phyloP scores from a whole-genome alignment of 2,329 filamentous ascomycete genomes.

The Fusarium domesticum region DNA sequence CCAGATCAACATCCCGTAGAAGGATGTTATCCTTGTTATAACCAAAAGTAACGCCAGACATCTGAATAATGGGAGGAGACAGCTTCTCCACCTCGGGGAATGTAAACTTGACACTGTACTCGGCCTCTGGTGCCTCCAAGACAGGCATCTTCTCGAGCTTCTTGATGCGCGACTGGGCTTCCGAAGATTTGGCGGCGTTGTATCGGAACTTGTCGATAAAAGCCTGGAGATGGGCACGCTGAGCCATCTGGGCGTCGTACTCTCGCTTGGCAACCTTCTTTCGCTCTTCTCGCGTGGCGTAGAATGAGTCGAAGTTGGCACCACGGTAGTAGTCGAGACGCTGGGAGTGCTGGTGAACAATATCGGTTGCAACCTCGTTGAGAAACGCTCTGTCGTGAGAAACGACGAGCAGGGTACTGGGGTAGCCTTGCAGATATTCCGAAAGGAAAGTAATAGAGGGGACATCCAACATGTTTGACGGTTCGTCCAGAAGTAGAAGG shows the following conservation, averaged over 20 bases:
- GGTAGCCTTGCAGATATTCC: constrained; percentile 90
- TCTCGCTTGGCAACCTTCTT: constrained; percentile 95
- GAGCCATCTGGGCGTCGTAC: constrained; percentile 97
- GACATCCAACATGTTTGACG: constrained; percentile 99
- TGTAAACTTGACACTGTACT: constrained; percentile 94
- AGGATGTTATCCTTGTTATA: constrained; percentile 78
- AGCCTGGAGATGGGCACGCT: constrained; percentile 87
- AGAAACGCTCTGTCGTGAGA: constrained; percentile 99
- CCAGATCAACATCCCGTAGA: constrained; percentile 82
- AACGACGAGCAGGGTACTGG: constrained; percentile 91
- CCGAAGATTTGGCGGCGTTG: constrained; percentile 97
- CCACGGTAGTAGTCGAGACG: constrained; percentile 98
- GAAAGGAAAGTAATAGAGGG: constrained; percentile 98
- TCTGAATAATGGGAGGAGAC: constrained; percentile 95
- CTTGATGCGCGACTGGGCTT: constrained; percentile 98
- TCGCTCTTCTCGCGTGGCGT: constrained; percentile 93
- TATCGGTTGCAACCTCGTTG: constrained; percentile 98
- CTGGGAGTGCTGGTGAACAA: constrained; percentile 97
- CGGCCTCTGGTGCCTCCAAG: constrained; percentile 82
- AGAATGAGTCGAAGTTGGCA: constrained; percentile 96
- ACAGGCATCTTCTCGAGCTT: constrained; percentile 97
- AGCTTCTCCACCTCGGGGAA: constrained; percentile 98
- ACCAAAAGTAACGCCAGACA: constrained; percentile 88
- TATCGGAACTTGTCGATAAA: constrained; percentile 99
- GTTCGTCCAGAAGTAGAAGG: constrained; percentile 93